Conservation (phyloP, 805 yeast genomes). For the Scheffersomyces spartinae region DNA sequence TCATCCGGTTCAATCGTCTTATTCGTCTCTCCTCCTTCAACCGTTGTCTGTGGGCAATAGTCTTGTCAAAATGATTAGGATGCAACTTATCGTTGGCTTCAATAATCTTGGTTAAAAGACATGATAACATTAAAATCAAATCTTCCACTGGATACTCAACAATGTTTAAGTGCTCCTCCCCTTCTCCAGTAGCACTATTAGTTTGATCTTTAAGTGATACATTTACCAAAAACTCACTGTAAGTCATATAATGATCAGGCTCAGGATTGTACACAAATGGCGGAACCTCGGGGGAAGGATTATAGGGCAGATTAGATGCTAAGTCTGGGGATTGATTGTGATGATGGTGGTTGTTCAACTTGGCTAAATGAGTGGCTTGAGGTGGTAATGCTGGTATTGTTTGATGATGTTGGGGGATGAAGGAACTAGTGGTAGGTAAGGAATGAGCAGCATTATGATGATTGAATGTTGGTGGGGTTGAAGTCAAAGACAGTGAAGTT, state of each 20-base stretch:
- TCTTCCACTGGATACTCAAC: slow-evolving; percentile 77
- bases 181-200: slow-evolving; percentile 6
- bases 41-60: slow-evolving; percentile 28
- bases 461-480: background rate
- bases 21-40: no score
- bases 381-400: slow-evolving; percentile 4
- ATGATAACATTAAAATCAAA: slow-evolving; percentile 73
- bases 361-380: slow-evolving; percentile 5
- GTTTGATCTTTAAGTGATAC: slow-evolving; percentile 10
- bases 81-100: slow-evolving; percentile 82
- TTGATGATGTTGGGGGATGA: slow-evolving; percentile 1
- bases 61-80: slow-evolving; percentile 48
- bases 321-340: slow-evolving; percentile 6
- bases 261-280: slow-evolving; percentile 7
- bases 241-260: slow-evolving; percentile 34
- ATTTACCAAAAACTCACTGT: slow-evolving; percentile 25
- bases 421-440: background rate
- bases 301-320: slow-evolving; percentile 1
- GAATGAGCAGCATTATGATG: no score
- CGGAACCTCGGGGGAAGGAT: slow-evolving; percentile 1
- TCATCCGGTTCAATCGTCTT: no score
- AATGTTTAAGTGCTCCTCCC: slow-evolving; percentile 55
- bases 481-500: no score
- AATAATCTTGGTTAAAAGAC: slow-evolving; percentile 74
- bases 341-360: slow-evolving; percentile 4